Evolutionary conservation across 1,284 basidiomycete species (phyloP), one percentile per base, ranked within the genome.

Genomic region (Termitomyces sp.): DNA sequence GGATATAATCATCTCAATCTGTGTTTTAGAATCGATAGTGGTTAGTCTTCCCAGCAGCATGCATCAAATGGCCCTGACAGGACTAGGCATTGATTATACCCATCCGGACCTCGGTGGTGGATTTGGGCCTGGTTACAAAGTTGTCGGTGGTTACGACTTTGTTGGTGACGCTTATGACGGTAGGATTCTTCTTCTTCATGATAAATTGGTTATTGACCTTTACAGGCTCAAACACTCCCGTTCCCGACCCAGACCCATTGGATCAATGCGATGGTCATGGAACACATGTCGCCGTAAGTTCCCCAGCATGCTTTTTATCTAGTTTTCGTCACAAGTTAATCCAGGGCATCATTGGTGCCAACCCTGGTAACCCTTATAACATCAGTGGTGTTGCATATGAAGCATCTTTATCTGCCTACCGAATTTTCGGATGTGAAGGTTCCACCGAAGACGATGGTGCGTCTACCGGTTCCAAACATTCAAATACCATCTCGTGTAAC

Each of bases 61-160:
- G 30, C 14, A 33, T 33, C 11, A 13, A 3, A 18, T 42, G 3
- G 46, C 19, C 18, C 14, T 37, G 11, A 33, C 35, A 21, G 33
- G 24, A 39, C 2, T 52, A 54, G 57, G 58, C 16, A 57, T 62
- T 33, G 81, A 84, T 62, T 84, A 81, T 63, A 83, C 76, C 2
- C 80, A 85, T 60, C 81, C 83, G 7, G 68, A 71, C 13, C 79
- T 90, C 49, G 86, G 81, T 34, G 81, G 78, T 11, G 82, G 74
- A 31, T 78, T 86, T 57, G 84, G 84, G 5, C 67, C 76, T 1
- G 80, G 80, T n/a, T 74, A 77, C 65, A 86, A 86, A 64, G 70
- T 85, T 53, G 72, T 76, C 42, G 79, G 80, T 26, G 82, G 81
- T 1, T 78, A 71, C 57, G 82, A 79, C 57, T 73, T 81, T 28